Conservation (phyloP, 116 monocot species). For the Trichopus zeylanicus region DNA sequence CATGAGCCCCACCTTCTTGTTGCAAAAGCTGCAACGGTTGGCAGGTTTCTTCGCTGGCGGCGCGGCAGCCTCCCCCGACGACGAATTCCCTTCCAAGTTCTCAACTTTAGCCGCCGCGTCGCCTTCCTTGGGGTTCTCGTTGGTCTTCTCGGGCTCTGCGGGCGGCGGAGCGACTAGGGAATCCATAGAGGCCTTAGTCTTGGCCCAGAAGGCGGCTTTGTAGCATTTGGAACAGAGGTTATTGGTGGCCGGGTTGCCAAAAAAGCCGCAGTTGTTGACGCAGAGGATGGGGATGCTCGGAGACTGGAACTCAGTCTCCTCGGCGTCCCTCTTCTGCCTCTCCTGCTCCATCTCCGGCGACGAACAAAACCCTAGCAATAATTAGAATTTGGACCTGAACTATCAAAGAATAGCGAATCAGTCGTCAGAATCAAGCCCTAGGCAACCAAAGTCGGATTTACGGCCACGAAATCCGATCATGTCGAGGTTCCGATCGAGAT, state of each 20-base stretch:
- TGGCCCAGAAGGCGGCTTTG: constrained; percentile 14
- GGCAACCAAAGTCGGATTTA: too few species aligned
- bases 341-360: constrained; percentile 25
- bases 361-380: too few species aligned
- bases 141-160: background rate
- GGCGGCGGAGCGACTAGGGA: background rate
- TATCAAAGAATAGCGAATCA: too few species aligned
- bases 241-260: constrained; percentile 50
- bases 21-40: constrained; percentile 47
- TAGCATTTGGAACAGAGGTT: constrained; percentile 61
- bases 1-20: constrained; percentile 48
- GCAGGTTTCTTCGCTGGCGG: constrained; percentile 10
- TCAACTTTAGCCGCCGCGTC: background rate
- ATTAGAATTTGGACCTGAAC: too few species aligned
- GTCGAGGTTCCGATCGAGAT: too few species aligned
- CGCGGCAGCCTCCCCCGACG: background rate
- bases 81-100: background rate
- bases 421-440: too few species aligned
- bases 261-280: constrained; percentile 68
- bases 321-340: constrained; percentile 18
- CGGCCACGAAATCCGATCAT: too few species aligned
- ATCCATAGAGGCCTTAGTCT: constrained; percentile 18
- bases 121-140: background rate
- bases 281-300: constrained; percentile 29
- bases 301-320: too few species aligned